Evolutionary conservation across 1,284 basidiomycete species (phyloP).

Genomic region (Veloboletus limbatus): DNA sequence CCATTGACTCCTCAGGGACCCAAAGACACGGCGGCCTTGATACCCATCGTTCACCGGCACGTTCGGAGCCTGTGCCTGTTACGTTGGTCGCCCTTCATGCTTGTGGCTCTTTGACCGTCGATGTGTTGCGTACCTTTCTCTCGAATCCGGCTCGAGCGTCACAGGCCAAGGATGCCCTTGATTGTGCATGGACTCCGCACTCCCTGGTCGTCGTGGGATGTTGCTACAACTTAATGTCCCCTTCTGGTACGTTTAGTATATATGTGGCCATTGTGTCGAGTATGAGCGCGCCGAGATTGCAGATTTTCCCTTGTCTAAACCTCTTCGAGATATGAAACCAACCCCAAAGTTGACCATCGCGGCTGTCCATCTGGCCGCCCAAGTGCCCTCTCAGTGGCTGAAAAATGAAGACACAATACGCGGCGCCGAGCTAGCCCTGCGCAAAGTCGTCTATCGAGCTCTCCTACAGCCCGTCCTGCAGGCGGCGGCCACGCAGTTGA

Average conservation of each 20-base stretch:
- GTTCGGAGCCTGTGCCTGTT: constrained; percentile 40
- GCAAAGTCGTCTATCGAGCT: constrained; percentile 67
- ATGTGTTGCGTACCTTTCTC: constrained; percentile 42
- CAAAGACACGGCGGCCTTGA: not conserved
- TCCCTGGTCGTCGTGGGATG: constrained; percentile 48
- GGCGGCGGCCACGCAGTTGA: constrained; percentile 2
- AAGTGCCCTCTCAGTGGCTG: constrained; percentile 42
- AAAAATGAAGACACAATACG: constrained; percentile 23
- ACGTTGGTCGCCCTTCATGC: constrained; percentile 65
- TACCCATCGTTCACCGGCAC: not conserved
- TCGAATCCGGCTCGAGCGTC: constrained; percentile 10
- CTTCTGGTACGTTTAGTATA: constrained; percentile 35
- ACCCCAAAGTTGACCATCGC: constrained; percentile 23
- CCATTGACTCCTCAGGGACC: constrained; percentile 10
- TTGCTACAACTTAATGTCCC: constrained; percentile 49
- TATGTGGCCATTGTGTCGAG: constrained; percentile 1
- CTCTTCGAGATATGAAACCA: constrained; percentile 23
- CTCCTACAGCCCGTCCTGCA: constrained; percentile 39
- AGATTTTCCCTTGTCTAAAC: constrained; percentile 43
- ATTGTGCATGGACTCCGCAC: constrained; percentile 37
- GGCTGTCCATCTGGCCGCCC: constrained; percentile 60
- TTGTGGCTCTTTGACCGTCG: constrained; percentile 47
- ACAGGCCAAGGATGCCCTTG: constrained; percentile 1
- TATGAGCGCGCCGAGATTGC: constrained; percentile 9
- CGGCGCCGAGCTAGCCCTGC: constrained; percentile 44